Evolutionary conservation across 2,329 filamentous ascomycete genomes (phyloP).

Genomic region (Phoma sp.): DNA sequence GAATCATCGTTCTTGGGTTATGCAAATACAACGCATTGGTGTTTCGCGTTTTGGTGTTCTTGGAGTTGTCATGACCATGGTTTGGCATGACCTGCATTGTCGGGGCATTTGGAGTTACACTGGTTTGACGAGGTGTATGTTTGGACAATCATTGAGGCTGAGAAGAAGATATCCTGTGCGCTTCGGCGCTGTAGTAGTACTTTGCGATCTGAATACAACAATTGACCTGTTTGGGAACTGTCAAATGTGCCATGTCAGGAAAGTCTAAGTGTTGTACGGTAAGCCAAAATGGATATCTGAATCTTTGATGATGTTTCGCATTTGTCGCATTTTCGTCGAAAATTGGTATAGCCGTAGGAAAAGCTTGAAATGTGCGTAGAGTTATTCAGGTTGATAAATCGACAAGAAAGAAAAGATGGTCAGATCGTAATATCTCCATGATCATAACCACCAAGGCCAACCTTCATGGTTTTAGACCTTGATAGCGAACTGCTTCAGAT

Average conservation of each 20-base stretch:
- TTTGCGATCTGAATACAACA: slow-evolving; percentile 5
- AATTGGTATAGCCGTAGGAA: not conserved
- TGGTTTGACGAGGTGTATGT: not conserved
- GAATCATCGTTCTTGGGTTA: not conserved
- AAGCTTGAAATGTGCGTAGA: not conserved
- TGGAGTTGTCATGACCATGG: slow-evolving; percentile 10
- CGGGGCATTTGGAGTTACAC: not conserved
- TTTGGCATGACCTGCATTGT: not conserved
- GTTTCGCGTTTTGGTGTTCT: slow-evolving; percentile 20
- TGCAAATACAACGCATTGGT: slow-evolving; percentile 17
- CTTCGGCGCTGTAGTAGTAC: slow-evolving; percentile 17
- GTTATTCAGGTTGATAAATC: not conserved
- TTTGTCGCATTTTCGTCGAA: not conserved
- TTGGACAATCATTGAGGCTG: slow-evolving; percentile 1
- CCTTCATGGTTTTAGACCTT: slow-evolving; percentile 48
- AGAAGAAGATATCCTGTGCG: slow-evolving; percentile 14
- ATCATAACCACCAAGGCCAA: slow-evolving; percentile 15
- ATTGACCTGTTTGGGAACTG: not conserved
- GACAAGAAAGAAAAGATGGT: not conserved
- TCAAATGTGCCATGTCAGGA: not conserved
- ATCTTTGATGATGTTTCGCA: not conserved
- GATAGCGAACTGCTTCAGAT: slow-evolving; percentile 79
- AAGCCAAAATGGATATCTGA: not conserved
- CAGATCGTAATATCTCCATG: not conserved
- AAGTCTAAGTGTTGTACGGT: not conserved